Conservation (phyloP, 257 asterid genomes). For the Nicotiana tomentosiformis region DNA sequence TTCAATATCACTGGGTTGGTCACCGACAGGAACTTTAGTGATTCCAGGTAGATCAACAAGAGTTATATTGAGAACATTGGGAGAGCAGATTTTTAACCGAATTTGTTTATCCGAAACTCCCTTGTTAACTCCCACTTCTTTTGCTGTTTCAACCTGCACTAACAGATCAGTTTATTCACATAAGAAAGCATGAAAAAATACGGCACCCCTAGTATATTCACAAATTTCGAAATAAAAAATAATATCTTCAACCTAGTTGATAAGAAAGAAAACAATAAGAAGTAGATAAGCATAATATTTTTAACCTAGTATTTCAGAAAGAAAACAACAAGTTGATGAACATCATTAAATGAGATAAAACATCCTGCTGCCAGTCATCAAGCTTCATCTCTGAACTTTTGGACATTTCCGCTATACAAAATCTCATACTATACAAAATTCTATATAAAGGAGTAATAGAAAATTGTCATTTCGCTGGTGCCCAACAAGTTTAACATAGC, state of each 20-base stretch:
- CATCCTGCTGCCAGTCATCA: not conserved
- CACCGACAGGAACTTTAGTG: slow-evolving; percentile 95
- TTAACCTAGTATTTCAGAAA: not conserved
- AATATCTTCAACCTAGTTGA: not conserved
- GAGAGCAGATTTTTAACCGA: slow-evolving; percentile 78
- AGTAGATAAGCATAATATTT: not conserved
- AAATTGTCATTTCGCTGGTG: not conserved
- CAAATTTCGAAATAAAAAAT: not conserved
- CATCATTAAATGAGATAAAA: not conserved
- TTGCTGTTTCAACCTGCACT: slow-evolving; percentile 74
- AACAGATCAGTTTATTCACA: not conserved
- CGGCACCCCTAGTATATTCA: not conserved
- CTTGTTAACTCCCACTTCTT: slow-evolving; percentile 81
- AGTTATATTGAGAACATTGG: slow-evolving; percentile 88
- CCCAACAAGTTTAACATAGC: not conserved
- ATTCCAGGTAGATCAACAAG: slow-evolving; percentile 97
- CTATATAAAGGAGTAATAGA: not conserved
- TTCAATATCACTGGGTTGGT: slow-evolving; percentile 95
- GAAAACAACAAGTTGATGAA: not conserved
- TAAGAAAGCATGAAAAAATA: not conserved
- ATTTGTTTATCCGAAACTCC: slow-evolving; percentile 85
- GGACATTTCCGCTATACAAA: not conserved
- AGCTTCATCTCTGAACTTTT: not conserved
- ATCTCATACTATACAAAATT: not conserved
- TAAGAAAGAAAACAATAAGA: not conserved